Evolutionary conservation across 352 stramenopile species (phyloP).

Genomic region (Phytophthora litchii): DNA sequence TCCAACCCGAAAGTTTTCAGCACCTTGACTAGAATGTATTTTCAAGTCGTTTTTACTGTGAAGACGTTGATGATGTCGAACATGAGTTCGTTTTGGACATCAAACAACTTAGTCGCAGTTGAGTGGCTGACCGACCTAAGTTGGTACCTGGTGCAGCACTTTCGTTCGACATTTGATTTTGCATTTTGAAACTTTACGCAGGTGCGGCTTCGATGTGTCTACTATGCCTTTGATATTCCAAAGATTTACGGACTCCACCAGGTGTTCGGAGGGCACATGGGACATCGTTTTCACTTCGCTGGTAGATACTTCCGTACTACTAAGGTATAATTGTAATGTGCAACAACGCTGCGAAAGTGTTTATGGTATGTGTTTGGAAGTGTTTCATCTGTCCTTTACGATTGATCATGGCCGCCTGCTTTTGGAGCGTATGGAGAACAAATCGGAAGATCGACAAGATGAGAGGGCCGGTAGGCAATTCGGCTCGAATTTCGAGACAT

Average conservation of each 20-base stretch:
- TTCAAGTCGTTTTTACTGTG: too few relatives aligned
- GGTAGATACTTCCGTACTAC: too few relatives aligned
- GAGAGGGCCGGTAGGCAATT: slow-evolving; percentile 11
- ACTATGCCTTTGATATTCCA: too few relatives aligned
- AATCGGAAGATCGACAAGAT: slow-evolving; percentile 32
- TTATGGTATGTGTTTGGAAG: background rate
- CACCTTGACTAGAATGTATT: slow-evolving; percentile 37
- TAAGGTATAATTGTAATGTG: too few relatives aligned
- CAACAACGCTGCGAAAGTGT: slow-evolving; percentile 5
- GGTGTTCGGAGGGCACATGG: slow-evolving; percentile 2
- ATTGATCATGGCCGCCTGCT: slow-evolving; percentile 2
- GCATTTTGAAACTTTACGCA: background rate
- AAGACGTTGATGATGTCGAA: too few relatives aligned
- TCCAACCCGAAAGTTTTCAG: slow-evolving; percentile 57
- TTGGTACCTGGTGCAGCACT: too few relatives aligned
- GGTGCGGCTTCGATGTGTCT: background rate
- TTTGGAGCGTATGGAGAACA: slow-evolving; percentile 18
- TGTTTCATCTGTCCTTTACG: slow-evolving; percentile 9
- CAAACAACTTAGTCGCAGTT: too few relatives aligned
- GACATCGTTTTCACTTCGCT: background rate
- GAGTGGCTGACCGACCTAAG: too few relatives aligned
- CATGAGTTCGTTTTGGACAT: too few relatives aligned
- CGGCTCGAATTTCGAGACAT: too few relatives aligned
- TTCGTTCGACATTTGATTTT: background rate
- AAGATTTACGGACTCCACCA: background rate